Evolutionary conservation across 192 early-diverging fungal genomes (phyloP).

Genomic region (Glomus cerebriforme): DNA sequence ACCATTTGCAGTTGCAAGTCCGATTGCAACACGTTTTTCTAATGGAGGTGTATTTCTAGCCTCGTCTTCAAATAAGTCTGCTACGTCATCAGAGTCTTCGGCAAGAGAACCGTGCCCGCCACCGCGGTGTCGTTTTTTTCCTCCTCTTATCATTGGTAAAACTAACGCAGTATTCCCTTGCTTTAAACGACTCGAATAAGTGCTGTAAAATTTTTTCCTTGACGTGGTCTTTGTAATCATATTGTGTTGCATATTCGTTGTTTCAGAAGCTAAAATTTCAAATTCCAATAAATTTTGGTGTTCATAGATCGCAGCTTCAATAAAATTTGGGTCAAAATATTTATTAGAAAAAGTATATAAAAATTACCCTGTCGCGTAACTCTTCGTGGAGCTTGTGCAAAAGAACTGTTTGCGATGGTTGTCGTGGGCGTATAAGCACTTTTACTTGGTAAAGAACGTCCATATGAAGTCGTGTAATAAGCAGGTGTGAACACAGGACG

Average conservation of each 20-base stretch:
- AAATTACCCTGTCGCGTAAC: conserved; percentile 2
- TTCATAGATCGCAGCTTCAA: neutral
- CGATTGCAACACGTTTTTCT: conserved; percentile 24
- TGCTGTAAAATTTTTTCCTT: conserved; percentile 32
- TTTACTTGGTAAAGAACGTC: too few relatives aligned
- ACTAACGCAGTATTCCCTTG: conserved; percentile 55
- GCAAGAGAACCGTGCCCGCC: conserved; percentile 37
- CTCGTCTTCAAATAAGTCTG: conserved; percentile 47
- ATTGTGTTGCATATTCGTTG: too few relatives aligned
- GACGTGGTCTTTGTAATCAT: neutral
- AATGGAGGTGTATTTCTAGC: conserved; percentile 38
- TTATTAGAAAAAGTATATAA: neutral
- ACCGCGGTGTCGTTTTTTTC: conserved; percentile 42
- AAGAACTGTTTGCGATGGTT: too few relatives aligned
- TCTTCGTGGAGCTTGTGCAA: neutral
- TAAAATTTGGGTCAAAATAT: neutral
- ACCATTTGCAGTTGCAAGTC: conserved; percentile 42
- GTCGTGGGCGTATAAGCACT: too few relatives aligned
- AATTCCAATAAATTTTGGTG: neutral
- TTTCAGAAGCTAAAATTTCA: neutral
- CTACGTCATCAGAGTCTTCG: conserved; percentile 52
- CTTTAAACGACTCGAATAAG: conserved; percentile 53
- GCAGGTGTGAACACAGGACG: too few relatives aligned
- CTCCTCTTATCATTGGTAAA: conserved; percentile 43
- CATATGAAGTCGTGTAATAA: too few relatives aligned